Evolutionary conservation across 345 rosid genomes (phyloP).

Genomic region (Rhodamnia rubescens): DNA sequence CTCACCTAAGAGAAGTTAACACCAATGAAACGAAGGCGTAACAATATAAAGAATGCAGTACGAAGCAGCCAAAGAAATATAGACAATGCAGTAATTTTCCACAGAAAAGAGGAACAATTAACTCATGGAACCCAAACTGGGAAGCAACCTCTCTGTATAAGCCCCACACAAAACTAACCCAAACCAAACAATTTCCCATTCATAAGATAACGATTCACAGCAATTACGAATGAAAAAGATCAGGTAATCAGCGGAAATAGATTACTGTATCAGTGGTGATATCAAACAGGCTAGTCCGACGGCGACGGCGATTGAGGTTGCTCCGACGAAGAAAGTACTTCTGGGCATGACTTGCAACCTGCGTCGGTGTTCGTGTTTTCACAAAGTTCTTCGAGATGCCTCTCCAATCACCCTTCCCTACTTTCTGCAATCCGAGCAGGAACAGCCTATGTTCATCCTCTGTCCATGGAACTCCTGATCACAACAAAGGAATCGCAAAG

Average conservation of each 20-base stretch:
- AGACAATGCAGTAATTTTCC: background rate
- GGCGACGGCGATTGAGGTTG: conserved; percentile 62
- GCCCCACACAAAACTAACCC: background rate
- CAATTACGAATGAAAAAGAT: background rate
- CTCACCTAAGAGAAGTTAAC: background rate
- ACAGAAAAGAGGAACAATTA: background rate
- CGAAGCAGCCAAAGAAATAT: background rate
- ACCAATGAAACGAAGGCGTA: background rate
- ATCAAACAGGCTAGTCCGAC: conserved; percentile 79
- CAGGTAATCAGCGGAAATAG: background rate
- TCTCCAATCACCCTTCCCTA: conserved; percentile 90
- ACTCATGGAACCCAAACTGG: background rate
- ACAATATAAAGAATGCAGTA: background rate
- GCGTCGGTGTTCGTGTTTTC: conserved; percentile 70
- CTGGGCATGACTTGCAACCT: conserved; percentile 96
- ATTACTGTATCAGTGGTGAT: conserved; percentile 71
- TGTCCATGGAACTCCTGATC: conserved; percentile 80
- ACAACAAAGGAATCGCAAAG: background rate
- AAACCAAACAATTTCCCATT: background rate
- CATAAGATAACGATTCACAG: background rate
- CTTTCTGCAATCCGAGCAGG: conserved; percentile 65
- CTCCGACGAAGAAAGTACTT: conserved; percentile 68
- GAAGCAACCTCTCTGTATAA: background rate
- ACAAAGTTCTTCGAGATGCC: conserved; percentile 81
- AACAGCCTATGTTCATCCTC: conserved; percentile 86